These are phyloP conservation scores for Conringia planisiliqua DNA, from an alignment of 345 rosid species.

Conservation along the genomic window DNA sequence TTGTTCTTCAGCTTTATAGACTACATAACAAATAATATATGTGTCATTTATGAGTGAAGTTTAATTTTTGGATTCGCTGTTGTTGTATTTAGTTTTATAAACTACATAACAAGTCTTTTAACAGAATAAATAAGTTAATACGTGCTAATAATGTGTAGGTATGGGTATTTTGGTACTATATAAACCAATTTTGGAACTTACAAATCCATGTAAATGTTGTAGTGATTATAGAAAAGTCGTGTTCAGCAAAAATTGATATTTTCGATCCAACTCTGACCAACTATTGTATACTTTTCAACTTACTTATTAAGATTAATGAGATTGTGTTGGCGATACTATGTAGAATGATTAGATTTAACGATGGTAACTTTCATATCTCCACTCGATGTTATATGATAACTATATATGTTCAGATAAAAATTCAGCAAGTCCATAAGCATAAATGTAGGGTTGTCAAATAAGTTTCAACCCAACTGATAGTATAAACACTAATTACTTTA, in stretches of 20 bases:
- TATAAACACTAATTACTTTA: not conserved
- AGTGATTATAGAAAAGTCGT: not conserved
- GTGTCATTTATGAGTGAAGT: too few relatives aligned
- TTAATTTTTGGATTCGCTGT: not conserved
- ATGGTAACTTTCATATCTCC: not conserved
- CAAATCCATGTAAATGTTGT: conserved; percentile 8
- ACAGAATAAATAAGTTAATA: not conserved
- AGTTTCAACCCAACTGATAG: not conserved
- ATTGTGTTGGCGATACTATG: not conserved
- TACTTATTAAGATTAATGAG: not conserved
- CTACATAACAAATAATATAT: not conserved
- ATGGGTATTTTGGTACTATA: not conserved
- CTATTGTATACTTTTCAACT: not conserved
- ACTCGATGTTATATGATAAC: not conserved
- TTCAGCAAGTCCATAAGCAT: not conserved
- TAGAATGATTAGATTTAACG: not conserved
- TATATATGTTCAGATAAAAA: not conserved
- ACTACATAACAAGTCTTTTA: not conserved
- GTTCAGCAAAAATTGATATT: not conserved
- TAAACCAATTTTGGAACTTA: not conserved
- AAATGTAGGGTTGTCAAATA: not conserved
- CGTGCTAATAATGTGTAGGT: not conserved
- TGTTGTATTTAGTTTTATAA: not conserved
- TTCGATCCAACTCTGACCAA: not conserved
- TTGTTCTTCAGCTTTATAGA: not conserved